Base-by-base conservation (phyloP, 2,329 filamentous ascomycete genomes). In the Paramyrothecium sp. region DNA sequence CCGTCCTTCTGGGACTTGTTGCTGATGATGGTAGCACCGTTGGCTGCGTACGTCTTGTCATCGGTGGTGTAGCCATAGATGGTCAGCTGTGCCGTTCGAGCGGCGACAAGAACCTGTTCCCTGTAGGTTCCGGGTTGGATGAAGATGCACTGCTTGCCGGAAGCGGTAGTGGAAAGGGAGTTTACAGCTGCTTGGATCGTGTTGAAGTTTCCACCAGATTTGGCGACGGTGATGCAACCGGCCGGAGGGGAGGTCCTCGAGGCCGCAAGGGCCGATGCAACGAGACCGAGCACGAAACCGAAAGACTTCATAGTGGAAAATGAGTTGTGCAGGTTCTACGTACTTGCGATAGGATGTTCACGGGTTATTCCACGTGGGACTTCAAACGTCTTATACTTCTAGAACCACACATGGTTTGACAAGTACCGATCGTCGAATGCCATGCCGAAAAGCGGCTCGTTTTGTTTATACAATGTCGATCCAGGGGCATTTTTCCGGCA, bases 41-140 rank as follows among this genome's bases (percentile, higher is more conserved):
- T 89, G 56, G 71, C 71, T 2, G 72, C 62, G 67, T 88, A 88
- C 17, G 73, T 72, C 11, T 74, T 69, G 3, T 75, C 75, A 0
- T 80, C 80, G 59, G 71, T 67, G 1, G 87, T 88, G 65, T 82
- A 82, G 19, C 87, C 87, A 22, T 69, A 68, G 64, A 85, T 84
- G 58, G 86, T 78, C 23, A 81, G 80, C 41, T 86, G 72, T 2
- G 80, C 81, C 3, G 72, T 74, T 54, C 82, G 77, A 1, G 69
- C 66, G 7, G 77, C 68, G 20, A 87, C 76, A 57, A 80, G 81
- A 34, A 88, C 83, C 63, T 87, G 84, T 67, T 87, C 84, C 19
- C 71, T 73, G 73, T 86, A 87, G 19, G 80, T 85, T 2, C 84
- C 84, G 1, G 65, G 60, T 30, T 69, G 69, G 46, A 73, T 68